phyloP scores from a whole-genome alignment of 192 early-diverging fungal genomes.

The Backusella morwellensis region DNA sequence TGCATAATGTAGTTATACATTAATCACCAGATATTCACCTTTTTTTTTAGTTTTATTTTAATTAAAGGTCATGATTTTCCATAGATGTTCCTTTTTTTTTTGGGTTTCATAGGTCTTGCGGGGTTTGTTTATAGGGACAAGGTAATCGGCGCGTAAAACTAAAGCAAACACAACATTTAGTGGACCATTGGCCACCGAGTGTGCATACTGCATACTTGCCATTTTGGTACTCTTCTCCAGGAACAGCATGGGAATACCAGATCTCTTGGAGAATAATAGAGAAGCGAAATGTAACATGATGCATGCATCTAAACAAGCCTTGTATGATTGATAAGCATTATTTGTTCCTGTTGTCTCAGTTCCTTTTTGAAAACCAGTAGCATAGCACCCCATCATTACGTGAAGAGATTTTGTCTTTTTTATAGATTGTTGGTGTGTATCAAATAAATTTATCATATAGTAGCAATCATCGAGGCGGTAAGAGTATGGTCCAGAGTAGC shows the following conservation, averaged over 20 bases:
- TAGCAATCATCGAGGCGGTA: neutral
- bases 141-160: neutral
- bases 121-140: neutral
- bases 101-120: neutral
- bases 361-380: neutral
- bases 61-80: neutral
- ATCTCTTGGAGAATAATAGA: neutral
- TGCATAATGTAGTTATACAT: neutral
- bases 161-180: neutral
- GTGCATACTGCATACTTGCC: neutral
- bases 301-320: neutral
- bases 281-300: neutral
- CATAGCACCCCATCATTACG: neutral
- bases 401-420: neutral
- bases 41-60: neutral
- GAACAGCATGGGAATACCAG: neutral
- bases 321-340: neutral
- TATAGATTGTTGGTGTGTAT: no score
- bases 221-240: neutral
- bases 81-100: constrained; percentile 1
- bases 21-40: neutral
- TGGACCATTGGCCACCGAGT: neutral
- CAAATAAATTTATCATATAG: no score
- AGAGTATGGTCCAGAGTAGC: neutral
- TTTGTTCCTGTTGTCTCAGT: neutral